Conservation (phyloP, 1,284 basidiomycete species). For the Apiotrichum siamense region DNA sequence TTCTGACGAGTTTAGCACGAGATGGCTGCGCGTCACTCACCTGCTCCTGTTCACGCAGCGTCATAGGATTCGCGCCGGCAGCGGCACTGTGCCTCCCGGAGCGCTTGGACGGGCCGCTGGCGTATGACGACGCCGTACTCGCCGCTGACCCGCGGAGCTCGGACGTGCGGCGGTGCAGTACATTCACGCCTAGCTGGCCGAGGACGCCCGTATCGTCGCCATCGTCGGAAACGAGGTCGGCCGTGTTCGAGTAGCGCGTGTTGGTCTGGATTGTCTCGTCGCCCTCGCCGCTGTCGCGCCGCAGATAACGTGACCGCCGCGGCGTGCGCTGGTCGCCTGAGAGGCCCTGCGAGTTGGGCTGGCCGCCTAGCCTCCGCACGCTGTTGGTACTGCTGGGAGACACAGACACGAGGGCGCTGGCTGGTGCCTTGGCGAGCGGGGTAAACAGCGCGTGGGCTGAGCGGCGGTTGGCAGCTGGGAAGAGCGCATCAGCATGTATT, state of each 20-base stretch:
- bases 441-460: not conserved
- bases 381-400: slow-evolving; percentile 34
- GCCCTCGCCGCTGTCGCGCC: not conserved
- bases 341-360: too few species aligned
- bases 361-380: too few species aligned
- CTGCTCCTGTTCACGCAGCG: slow-evolving; percentile 89
- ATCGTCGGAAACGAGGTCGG: slow-evolving; percentile 6
- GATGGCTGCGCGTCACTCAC: slow-evolving; percentile 49
- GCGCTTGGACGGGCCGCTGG: slow-evolving; percentile 29
- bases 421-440: slow-evolving; percentile 6
- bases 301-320: slow-evolving; percentile 24
- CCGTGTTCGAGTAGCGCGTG: not conserved
- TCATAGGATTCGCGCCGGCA: slow-evolving; percentile 50
- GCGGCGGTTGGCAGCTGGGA: not conserved
- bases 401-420: slow-evolving; percentile 25
- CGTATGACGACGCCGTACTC: slow-evolving; percentile 14
- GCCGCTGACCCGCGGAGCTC: slow-evolving; percentile 3
- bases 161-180: slow-evolving; percentile 18
- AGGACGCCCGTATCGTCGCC: slow-evolving; percentile 22
- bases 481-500: too few species aligned
- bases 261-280: not conserved
- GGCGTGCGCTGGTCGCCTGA: slow-evolving; percentile 30
- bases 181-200: slow-evolving; percentile 22
- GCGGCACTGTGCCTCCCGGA: slow-evolving; percentile 44
- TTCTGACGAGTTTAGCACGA: slow-evolving; percentile 54